Base-by-base conservation (phyloP, 305 asterid species). In the Petunia hybrid region DNA sequence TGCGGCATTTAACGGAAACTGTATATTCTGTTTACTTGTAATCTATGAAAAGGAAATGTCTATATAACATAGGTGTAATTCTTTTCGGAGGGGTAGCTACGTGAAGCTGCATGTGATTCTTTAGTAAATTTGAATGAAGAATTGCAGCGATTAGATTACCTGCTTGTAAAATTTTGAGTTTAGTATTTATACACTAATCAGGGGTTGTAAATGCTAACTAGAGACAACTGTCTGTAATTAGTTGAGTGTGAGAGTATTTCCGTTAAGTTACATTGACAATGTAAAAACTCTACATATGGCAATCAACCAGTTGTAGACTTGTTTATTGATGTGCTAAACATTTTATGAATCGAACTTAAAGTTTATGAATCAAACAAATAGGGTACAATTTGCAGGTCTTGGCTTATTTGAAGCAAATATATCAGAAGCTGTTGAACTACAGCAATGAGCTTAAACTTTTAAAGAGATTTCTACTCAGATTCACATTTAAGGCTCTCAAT, bases 41-140 rank as follows among this genome's bases (percentile, higher is more conserved):
- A 51, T 73, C 45, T 73, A 51, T 70, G 42, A 70, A 38, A 70
- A 70, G 63, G 43, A 73, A 51, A 73, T 73, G 78, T 73, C 46
- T 51, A 60, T 73, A 73, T 36, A 62, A 73, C 59, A 13, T 36
- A 51, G 13, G 45, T 51, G 78, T 7, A 53, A 51, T 73, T 73
- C 63, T 51, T 36, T 51, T 51, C 12, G 4, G 63, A 5, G 59
- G 42, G 77, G 43, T 71, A 46, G 77, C 5, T 31, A 43, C 14
- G 77, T 46, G 77, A 71, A 35, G 35, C 13, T 71, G 78, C 45
- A 71, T 31, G 78, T 35, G 61, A 36, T 35, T 35, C 45, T 71
- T 48, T 35, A 48, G 41, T 48, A 31, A 35, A 40, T 31, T 71
- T 35, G 43, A 35, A 71, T 35, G 61, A 71, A 35, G 45, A 31